These are phyloP conservation scores for Corymbia citriodora DNA, from an alignment of 441 rosid genomes.

Conservation along the genomic window DNA sequence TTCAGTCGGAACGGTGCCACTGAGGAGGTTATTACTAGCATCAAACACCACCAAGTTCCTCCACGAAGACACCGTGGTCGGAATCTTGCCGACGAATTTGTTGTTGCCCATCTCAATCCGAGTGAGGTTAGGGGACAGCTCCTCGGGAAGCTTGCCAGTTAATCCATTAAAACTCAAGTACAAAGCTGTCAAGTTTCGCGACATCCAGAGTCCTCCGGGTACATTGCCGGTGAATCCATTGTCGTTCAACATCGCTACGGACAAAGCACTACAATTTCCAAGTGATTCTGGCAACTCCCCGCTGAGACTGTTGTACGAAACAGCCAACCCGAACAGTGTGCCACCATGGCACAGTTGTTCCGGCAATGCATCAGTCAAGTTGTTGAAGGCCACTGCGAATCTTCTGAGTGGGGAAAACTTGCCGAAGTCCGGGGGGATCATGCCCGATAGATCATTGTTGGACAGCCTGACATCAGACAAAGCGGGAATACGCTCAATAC, in stretches of 20 bases:
- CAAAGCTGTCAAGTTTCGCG: conserved; percentile 7
- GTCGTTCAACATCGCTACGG: background rate
- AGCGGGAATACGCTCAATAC: conserved; percentile 29
- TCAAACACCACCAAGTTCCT: conserved; percentile 18
- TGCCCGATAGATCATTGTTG: conserved; percentile 36
- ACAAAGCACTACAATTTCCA: conserved; percentile 32
- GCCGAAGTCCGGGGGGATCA: conserved; percentile 45
- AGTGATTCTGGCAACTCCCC: conserved; percentile 53
- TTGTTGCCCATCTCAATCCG: conserved; percentile 32
- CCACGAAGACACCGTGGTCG: conserved; percentile 22
- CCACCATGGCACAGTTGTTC: conserved; percentile 34
- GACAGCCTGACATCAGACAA: conserved; percentile 28
- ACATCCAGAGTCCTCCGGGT: conserved; percentile 47
- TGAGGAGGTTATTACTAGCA: conserved; percentile 41
- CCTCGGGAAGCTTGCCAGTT: conserved; percentile 41
- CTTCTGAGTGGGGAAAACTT: conserved; percentile 20
- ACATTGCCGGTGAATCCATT: conserved; percentile 38
- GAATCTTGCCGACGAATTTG: conserved; percentile 39
- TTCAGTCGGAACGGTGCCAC: conserved; percentile 36
- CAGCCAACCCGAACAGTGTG: conserved; percentile 28
- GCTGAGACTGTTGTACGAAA: conserved; percentile 30
- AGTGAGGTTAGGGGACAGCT: conserved; percentile 26
- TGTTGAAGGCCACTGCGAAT: conserved; percentile 33
- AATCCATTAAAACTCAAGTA: conserved; percentile 28
- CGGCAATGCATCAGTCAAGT: conserved; percentile 26